Conservation (phyloP, 805 yeast genomes). For the Kodamaea laetipori region DNA sequence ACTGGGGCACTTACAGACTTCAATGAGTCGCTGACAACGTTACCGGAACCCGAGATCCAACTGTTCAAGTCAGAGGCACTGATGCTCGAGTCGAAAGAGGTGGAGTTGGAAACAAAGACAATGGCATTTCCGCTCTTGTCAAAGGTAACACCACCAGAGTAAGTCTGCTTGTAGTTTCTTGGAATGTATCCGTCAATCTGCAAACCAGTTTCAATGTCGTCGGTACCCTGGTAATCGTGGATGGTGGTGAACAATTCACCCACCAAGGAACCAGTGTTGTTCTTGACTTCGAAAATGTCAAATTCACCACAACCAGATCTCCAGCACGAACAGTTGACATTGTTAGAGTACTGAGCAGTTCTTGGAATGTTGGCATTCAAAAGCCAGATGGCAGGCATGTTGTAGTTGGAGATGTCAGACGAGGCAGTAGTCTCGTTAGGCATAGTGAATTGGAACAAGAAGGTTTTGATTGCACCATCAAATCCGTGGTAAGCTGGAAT, state of each 20-base stretch:
- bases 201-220: slow-evolving; percentile 60
- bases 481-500: slow-evolving; percentile 77
- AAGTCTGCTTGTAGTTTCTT: slow-evolving; percentile 50
- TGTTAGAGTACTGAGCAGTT: slow-evolving; percentile 68
- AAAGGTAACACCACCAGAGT: slow-evolving; percentile 75
- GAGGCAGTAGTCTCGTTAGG: slow-evolving; percentile 52
- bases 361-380: slow-evolving; percentile 72
- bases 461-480: slow-evolving; percentile 67
- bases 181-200: slow-evolving; percentile 55
- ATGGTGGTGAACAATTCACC: slow-evolving; percentile 62
- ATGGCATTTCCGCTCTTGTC: slow-evolving; percentile 60
- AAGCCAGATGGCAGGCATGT: slow-evolving; percentile 80
- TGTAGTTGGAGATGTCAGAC: slow-evolving; percentile 40
- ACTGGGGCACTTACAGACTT: slow-evolving; percentile 27
- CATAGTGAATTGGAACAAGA: slow-evolving; percentile 68
- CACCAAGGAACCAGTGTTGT: slow-evolving; percentile 49
- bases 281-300: slow-evolving; percentile 75
- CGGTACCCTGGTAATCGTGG: slow-evolving; percentile 77
- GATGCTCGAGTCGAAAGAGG: slow-evolving; percentile 51
- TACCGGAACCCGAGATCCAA: slow-evolving; percentile 48
- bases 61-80: slow-evolving; percentile 43
- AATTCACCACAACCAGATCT: slow-evolving; percentile 77
- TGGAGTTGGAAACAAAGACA: slow-evolving; percentile 59
- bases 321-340: slow-evolving; percentile 74
- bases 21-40: slow-evolving; percentile 25